Conservation (phyloP, 306 rosid species). For the Begonia masoniana region DNA sequence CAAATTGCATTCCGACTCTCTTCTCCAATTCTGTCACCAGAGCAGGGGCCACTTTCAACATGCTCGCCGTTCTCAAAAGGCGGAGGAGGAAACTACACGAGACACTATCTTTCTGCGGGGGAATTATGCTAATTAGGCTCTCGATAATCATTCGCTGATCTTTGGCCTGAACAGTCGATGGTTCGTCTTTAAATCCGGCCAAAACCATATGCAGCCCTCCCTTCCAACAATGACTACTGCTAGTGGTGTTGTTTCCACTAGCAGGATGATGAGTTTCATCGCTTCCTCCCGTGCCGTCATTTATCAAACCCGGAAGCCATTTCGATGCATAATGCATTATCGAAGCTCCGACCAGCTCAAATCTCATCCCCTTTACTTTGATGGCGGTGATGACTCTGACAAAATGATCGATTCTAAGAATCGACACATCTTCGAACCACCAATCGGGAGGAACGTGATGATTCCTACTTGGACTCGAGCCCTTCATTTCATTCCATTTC, state of each 20-base stretch:
- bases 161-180: constrained; percentile 15
- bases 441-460: constrained; percentile 68
- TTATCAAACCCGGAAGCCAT: constrained; percentile 39
- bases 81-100: constrained; percentile 59
- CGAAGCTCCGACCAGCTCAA: constrained; percentile 50
- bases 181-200: constrained; percentile 41
- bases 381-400: constrained; percentile 46
- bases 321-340: constrained; percentile 45
- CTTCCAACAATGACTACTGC: constrained; percentile 39
- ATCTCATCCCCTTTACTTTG: constrained; percentile 34
- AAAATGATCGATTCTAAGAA: constrained; percentile 62
- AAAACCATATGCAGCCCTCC: constrained; percentile 76
- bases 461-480: constrained; percentile 55
- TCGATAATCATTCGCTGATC: constrained; percentile 40
- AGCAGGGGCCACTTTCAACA: constrained; percentile 30
- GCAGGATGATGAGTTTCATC: constrained; percentile 27
- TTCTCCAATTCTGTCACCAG: constrained; percentile 30
- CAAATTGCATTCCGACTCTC: constrained; percentile 48
- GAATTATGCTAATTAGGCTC: constrained; percentile 50
- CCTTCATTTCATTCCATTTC: constrained; percentile 59
- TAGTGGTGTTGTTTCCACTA: constrained; percentile 18
- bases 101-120: constrained; percentile 49
- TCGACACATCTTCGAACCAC: constrained; percentile 65
- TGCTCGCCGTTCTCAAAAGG: constrained; percentile 41
- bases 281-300: constrained; percentile 19